These are phyloP conservation scores for Gonapodya sp. DNA, from an alignment of 192 early-diverging fungal genomes.

Conservation along the genomic window DNA sequence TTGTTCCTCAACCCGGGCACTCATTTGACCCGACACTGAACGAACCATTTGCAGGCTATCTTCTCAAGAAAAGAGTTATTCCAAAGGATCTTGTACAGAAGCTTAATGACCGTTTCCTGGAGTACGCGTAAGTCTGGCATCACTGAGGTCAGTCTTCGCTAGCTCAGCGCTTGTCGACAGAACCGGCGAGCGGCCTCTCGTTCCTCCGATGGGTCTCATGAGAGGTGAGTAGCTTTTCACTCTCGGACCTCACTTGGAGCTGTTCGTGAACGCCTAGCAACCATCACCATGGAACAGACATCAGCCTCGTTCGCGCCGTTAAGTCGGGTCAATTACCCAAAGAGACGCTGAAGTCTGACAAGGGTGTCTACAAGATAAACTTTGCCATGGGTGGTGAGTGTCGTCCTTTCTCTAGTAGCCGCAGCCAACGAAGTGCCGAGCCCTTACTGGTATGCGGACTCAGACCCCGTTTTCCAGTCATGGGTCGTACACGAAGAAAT, in stretches of 20 bases:
- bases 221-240: not conserved
- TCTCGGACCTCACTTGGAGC: no score
- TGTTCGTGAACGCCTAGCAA: no score
- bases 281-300: not conserved
- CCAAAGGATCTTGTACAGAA: not conserved
- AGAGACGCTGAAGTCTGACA: not conserved
- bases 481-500: not conserved
- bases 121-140: not conserved
- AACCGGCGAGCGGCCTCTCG: not conserved
- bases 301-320: not conserved
- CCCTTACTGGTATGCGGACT: not conserved
- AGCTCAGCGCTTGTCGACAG: not conserved
- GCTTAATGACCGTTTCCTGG: not conserved
- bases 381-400: not conserved
- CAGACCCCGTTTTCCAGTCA: not conserved
- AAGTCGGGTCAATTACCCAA: constrained; percentile 3
- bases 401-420: no score
- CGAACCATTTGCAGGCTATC: no score
- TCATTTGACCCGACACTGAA: no score
- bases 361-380: constrained; percentile 4
- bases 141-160: not conserved
- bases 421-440: no score
- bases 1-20: no score
- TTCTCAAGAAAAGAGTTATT: not conserved
- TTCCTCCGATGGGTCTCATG: not conserved